Evolutionary conservation across 305 asterid species (phyloP), one percentile per base, ranked within the genome.

Genomic region (Solanum hybrid): DNA sequence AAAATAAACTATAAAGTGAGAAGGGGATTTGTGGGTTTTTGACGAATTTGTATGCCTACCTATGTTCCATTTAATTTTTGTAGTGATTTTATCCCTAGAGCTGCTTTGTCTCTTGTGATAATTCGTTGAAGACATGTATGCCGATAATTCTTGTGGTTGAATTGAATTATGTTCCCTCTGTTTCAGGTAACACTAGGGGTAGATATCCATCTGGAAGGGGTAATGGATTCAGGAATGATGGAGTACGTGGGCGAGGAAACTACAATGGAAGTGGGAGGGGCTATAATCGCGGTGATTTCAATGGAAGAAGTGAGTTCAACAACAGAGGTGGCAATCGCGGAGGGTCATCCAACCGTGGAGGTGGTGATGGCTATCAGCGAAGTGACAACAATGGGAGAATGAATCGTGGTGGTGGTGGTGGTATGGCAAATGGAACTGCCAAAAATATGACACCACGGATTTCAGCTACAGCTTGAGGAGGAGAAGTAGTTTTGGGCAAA

Each of bases 151-250:
- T 72, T 34, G 14, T 31, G 42, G 77, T 60, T 38, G 56, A 84
- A 31, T 4, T 4, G 37, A 34, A 51, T 35, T 60, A 3, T 10
- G n/a, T 36, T 79, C 22, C 60, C 85, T 86, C 64, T 35, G 36
- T 37, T 60, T 86, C 91, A 96, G 98, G 96, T 76, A 94, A 87
- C 84, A 78, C 88, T 89, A 92, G 94, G 94, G 95, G 98, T 86
- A 93, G 98, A 86, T 95, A 92, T 86, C 95, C 91, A 90, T 42
- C 94, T 37, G 98, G 96, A 73, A 92, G 99, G 90, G 96, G 94
- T 89, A 90, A 95, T 14, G 98, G 96, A 72, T 95, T 90, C 93
- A 94, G 98, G 90, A 96, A 92, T 24, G 99, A 96, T 15, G 99
- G 97, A 79, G 90, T 66, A 32, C 93, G 98, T 86, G 98, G 97